Conservation (phyloP, 2,329 filamentous ascomycete species). For the Cladosporium sp. region DNA sequence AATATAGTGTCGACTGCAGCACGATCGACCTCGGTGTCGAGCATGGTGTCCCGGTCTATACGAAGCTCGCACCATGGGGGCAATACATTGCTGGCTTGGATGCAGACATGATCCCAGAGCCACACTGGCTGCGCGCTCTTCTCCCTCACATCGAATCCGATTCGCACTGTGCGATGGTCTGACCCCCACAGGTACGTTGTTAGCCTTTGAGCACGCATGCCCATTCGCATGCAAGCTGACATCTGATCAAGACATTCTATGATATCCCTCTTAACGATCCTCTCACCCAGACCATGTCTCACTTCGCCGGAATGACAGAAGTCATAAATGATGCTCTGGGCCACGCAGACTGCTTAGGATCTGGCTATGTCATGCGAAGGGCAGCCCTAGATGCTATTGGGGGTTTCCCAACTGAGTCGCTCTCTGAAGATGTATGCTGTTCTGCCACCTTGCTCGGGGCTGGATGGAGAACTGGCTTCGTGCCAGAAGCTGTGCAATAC, state of each 20-base stretch:
- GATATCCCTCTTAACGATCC: conserved; percentile 58
- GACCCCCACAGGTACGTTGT: conserved; percentile 5
- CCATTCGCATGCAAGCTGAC: conserved; percentile 37
- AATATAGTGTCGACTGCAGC: conserved; percentile 40
- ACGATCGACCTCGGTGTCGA: conserved; percentile 47
- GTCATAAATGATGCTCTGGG: conserved; percentile 42
- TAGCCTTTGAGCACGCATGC: neutral
- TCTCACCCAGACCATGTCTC: conserved; percentile 55
- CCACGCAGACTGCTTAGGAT: conserved; percentile 63
- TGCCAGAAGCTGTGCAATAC: conserved; percentile 58
- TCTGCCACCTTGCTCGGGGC: conserved; percentile 56
- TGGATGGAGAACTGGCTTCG: conserved; percentile 60
- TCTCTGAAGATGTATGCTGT: conserved; percentile 59
- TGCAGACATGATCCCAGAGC: conserved; percentile 65
- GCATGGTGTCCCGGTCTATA: neutral
- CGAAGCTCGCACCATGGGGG: conserved; percentile 7
- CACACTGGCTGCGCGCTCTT: conserved; percentile 55
- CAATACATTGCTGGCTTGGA: conserved; percentile 59
- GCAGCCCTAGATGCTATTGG: conserved; percentile 58
- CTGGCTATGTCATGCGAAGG: conserved; percentile 58
- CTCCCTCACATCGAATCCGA: conserved; percentile 49
- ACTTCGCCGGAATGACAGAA: conserved; percentile 54
- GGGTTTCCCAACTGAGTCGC: conserved; percentile 56
- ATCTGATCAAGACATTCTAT: conserved; percentile 62
- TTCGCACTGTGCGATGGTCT: conserved; percentile 7